Evolutionary conservation across 1,139 yeast species (phyloP).

Genomic region (Saccharomyces hybrid): DNA sequence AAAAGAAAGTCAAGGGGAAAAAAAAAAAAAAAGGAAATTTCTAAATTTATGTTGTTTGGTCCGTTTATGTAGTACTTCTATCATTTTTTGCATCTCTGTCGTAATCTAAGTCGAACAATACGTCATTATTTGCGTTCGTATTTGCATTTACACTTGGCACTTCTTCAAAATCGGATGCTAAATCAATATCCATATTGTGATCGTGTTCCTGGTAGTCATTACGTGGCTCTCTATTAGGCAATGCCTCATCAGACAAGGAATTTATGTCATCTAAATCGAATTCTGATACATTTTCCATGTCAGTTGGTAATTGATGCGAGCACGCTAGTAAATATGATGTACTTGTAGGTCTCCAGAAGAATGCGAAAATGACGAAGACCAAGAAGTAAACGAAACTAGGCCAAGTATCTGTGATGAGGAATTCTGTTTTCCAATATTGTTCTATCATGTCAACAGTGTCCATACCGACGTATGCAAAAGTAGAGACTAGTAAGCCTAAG

Average conservation of each 20-base stretch:
- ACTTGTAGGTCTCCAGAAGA: constrained; percentile 94
- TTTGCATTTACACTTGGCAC: not conserved
- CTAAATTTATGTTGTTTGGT: not conserved
- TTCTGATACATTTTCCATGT: constrained; percentile 59
- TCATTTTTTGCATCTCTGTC: not conserved
- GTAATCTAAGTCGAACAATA: not conserved
- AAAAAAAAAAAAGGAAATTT: not conserved
- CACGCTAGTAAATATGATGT: constrained; percentile 89
- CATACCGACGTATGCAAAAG: constrained; percentile 64
- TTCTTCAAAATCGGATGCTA: not conserved
- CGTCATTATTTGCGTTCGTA: not conserved
- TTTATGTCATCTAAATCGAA: constrained; percentile 67
- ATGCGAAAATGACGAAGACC: constrained; percentile 73
- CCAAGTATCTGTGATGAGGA: constrained; percentile 85
- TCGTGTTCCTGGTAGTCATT: not conserved
- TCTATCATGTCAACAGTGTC: constrained; percentile 71
- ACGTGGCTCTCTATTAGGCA: not conserved
- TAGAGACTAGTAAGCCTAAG: constrained; percentile 59
- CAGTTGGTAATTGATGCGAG: constrained; percentile 80
- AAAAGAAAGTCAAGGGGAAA: no score
- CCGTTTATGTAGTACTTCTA: not conserved
- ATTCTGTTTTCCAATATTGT: constrained; percentile 82
- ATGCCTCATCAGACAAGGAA: constrained; percentile 28
- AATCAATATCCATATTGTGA: not conserved
- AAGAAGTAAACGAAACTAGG: constrained; percentile 77